phyloP scores from a whole-genome alignment of 352 stramenopile genomes.

The Blastocystis sp. region DNA sequence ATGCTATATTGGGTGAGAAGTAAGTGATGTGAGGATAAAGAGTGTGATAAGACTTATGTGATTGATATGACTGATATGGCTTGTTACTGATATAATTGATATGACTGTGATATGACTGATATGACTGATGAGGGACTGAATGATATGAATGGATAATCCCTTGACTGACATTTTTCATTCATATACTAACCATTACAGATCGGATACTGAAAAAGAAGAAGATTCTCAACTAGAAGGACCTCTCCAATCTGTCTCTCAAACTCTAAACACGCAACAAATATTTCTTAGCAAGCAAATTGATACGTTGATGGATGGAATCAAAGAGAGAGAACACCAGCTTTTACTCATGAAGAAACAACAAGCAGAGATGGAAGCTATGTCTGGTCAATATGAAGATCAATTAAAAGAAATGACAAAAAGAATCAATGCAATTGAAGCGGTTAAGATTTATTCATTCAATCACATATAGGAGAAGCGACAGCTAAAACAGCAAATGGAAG shows the following conservation, averaged over 20 bases:
- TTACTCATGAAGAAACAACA: conserved; percentile 13
- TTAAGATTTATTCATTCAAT: background rate
- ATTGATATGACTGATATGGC: too few relatives aligned
- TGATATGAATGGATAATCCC: too few relatives aligned
- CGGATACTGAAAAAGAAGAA: background rate
- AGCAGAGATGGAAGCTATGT: conserved; percentile 18
- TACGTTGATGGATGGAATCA: conserved; percentile 36
- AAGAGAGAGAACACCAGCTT: conserved; percentile 47
- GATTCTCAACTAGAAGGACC: background rate
- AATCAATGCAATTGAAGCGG: conserved; percentile 30
- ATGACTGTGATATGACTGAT: too few relatives aligned
- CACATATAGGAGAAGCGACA: conserved; percentile 27
- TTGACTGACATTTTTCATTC: too few relatives aligned
- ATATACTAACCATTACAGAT: too few relatives aligned
- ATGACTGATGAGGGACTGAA: too few relatives aligned
- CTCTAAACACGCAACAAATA: background rate
- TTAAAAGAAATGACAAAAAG: conserved; percentile 25
- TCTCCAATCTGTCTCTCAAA: background rate
- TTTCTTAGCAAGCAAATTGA: conserved; percentile 27
- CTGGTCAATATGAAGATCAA: conserved; percentile 2
- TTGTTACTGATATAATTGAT: too few relatives aligned
- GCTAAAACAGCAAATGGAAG: background rate
- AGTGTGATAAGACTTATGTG: background rate
- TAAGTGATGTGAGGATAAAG: background rate
- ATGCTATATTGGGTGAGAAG: conserved; percentile 4